Percentiles rank a stretch among this genome's conserved stretches.
phyloP scores from a whole-genome alignment of 768 basidiomycete species.

The Daedaleopsis nitida region DNA sequence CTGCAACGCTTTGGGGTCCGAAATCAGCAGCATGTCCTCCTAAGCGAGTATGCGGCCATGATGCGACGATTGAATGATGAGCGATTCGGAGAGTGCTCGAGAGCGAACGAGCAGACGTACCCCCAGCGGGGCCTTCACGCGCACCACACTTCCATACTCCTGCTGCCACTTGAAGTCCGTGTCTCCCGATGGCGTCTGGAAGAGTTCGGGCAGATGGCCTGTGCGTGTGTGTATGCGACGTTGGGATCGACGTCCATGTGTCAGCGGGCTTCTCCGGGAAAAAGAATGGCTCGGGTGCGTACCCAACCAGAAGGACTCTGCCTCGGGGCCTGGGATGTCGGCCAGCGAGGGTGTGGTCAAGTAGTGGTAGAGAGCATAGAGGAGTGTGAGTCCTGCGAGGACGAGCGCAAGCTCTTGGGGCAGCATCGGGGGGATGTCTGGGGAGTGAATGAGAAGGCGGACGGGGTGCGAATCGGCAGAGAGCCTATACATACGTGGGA shows the following conservation, averaged over 20 bases:
- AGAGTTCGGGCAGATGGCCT: conserved; percentile 54
- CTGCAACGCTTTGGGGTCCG: conserved; percentile 61
- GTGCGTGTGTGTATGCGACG: conserved; percentile 1
- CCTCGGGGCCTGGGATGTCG: conserved; percentile 49
- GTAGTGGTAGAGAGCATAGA: conserved; percentile 13
- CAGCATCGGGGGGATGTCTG: conserved; percentile 6
- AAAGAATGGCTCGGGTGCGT: conserved; percentile 1
- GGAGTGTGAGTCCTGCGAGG: conserved; percentile 10
- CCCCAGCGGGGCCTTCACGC: conserved; percentile 52
- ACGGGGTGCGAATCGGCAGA: neutral
- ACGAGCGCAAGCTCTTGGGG: conserved; percentile 6
- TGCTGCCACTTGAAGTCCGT: conserved; percentile 56
- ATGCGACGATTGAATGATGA: neutral
- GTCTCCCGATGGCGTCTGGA: conserved; percentile 51
- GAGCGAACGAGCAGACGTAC: conserved; percentile 31
- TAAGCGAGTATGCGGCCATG: conserved; percentile 18
- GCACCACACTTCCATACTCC: conserved; percentile 51
- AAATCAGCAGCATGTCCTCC: conserved; percentile 55
- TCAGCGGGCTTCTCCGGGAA: neutral
- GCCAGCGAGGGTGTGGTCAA: conserved; percentile 42
- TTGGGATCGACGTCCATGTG: neutral
- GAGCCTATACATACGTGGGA: conserved; percentile 17
- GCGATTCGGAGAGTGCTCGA: neutral
- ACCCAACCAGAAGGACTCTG: conserved; percentile 54
- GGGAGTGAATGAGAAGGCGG: conserved; percentile 9